phyloP scores from a whole-genome alignment of 108 stramenopile species.

The Chaetoceros muelleri region DNA sequence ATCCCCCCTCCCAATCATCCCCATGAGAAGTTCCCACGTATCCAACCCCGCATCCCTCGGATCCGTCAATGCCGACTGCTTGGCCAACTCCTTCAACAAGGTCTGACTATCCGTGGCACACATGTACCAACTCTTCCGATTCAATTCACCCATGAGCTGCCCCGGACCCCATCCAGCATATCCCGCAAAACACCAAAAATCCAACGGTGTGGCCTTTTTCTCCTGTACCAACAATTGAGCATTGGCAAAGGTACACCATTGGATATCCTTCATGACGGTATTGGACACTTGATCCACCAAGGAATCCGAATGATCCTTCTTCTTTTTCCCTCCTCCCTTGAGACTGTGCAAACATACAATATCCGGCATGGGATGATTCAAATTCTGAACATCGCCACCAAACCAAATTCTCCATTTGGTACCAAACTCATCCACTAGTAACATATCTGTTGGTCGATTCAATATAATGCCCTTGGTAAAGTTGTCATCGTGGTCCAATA shows the following conservation, averaged over 20 bases:
- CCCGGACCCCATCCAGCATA: constrained; percentile 54
- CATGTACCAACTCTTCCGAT: constrained; percentile 77
- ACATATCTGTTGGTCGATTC: constrained; percentile 32
- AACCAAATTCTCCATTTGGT: constrained; percentile 37
- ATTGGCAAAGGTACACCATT: constrained; percentile 78
- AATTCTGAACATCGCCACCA: constrained; percentile 46
- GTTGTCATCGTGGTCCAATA: constrained; percentile 43
- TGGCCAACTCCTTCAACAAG: constrained; percentile 45
- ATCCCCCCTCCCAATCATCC: constrained; percentile 36
- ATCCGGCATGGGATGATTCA: constrained; percentile 52
- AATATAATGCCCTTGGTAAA: constrained; percentile 56
- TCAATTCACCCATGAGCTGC: constrained; percentile 64
- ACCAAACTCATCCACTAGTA: constrained; percentile 25
- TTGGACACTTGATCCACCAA: constrained; percentile 24
- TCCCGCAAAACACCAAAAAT: constrained; percentile 60
- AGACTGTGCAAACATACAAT: constrained; percentile 73
- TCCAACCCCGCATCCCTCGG: constrained; percentile 46
- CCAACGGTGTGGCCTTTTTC: constrained; percentile 30
- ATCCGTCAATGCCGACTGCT: constrained; percentile 31
- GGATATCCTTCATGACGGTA: constrained; percentile 75
- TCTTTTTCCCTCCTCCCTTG: constrained; percentile 27
- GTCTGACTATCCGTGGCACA: constrained; percentile 68
- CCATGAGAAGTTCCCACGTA: constrained; percentile 59
- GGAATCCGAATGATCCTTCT: too few species aligned
- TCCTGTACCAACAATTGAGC: constrained; percentile 48